Conservation (phyloP, 2,329 filamentous ascomycete genomes). For the Aspergillus neoniger region DNA sequence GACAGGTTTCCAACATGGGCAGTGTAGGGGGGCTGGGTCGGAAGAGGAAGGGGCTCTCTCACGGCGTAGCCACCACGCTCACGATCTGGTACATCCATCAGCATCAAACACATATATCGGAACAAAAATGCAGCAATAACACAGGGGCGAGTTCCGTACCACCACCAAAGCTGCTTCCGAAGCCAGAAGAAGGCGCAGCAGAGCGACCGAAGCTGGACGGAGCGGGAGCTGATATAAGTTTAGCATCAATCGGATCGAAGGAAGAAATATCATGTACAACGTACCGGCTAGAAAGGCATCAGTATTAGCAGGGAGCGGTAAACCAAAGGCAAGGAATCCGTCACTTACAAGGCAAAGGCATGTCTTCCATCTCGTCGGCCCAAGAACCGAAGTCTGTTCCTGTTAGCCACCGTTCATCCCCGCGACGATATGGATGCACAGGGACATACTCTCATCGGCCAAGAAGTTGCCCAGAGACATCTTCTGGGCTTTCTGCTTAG, state of each 20-base stretch:
- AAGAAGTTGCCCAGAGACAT: slow-evolving; percentile 98
- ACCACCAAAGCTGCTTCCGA: slow-evolving; percentile 39
- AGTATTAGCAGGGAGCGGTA: slow-evolving; percentile 9
- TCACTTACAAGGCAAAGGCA: slow-evolving; percentile 69
- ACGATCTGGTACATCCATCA: slow-evolving; percentile 32
- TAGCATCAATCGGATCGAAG: slow-evolving; percentile 19
- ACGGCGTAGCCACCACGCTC: slow-evolving; percentile 42
- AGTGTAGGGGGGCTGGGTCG: slow-evolving; percentile 89
- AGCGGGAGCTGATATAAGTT: slow-evolving; percentile 38
- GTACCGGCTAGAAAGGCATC: slow-evolving; percentile 33
- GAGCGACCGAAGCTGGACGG: slow-evolving; percentile 53
- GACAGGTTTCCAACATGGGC: slow-evolving; percentile 96
- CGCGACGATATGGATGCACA: slow-evolving; percentile 14
- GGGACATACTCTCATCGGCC: slow-evolving; percentile 77
- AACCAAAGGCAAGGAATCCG: not conserved
- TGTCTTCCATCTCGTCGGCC: slow-evolving; percentile 98
- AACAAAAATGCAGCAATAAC: slow-evolving; percentile 5
- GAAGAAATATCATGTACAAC: slow-evolving; percentile 19
- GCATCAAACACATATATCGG: slow-evolving; percentile 16
- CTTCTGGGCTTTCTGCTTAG: slow-evolving; percentile 92
- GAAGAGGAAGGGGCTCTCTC: slow-evolving; percentile 76
- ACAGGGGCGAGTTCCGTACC: slow-evolving; percentile 28
- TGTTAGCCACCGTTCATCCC: slow-evolving; percentile 30
- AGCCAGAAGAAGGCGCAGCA: slow-evolving; percentile 44
- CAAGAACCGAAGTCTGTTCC: slow-evolving; percentile 76